These are phyloP conservation scores for Coffea eugenioides DNA, from an alignment of 257 asterid genomes.

Conservation along the genomic window DNA sequence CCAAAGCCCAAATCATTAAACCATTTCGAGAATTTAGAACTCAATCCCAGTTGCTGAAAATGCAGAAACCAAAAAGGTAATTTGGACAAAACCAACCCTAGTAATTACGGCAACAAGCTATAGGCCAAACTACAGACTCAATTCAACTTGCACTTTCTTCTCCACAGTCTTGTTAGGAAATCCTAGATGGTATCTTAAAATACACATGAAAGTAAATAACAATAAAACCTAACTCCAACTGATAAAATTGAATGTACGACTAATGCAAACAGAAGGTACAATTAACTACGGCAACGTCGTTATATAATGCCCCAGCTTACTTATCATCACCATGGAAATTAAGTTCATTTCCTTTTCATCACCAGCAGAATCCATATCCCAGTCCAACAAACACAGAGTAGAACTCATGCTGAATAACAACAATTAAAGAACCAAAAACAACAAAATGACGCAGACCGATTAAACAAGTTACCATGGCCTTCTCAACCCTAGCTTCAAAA, in stretches of 20 bases:
- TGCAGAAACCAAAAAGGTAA: slow-evolving; percentile 1
- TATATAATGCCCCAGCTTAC: neutral
- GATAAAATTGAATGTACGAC: neutral
- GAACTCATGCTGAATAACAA: neutral
- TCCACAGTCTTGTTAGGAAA: neutral
- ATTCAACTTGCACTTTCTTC: neutral
- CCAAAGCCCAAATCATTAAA: neutral
- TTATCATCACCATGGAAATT: neutral
- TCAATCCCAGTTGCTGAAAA: neutral
- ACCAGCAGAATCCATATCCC: neutral
- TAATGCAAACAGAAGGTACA: neutral
- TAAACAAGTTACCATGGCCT: neutral
- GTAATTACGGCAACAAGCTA: neutral
- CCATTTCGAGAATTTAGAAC: neutral
- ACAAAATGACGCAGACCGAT: neutral
- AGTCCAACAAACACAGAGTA: neutral
- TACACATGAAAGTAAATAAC: neutral
- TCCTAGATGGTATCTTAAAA: neutral
- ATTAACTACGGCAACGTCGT: neutral
- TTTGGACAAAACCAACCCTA: neutral
- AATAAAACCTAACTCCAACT: too few species aligned
- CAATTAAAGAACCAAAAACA: neutral
- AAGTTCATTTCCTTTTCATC: neutral
- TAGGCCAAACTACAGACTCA: neutral
- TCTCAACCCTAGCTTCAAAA: slow-evolving; percentile 21